phyloP scores from a whole-genome alignment of 305 asterid genomes.

The Plantago coronopus region DNA sequence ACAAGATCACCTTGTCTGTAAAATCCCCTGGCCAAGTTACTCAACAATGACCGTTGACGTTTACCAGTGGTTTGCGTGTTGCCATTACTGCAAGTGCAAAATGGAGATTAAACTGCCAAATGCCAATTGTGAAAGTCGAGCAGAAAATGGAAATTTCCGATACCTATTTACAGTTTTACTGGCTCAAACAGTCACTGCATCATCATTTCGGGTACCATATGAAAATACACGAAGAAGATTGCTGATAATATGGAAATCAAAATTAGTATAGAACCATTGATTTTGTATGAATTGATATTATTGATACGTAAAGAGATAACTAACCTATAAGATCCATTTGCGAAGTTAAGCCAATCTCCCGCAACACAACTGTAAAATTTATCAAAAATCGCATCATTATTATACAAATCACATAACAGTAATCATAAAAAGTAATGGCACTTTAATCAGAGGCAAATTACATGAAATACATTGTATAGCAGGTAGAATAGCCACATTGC shows the following conservation, averaged over 20 bases:
- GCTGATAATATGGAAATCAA: conserved; percentile 33
- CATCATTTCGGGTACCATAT: conserved; percentile 48
- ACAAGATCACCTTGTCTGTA: conserved; percentile 47
- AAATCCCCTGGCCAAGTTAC: conserved; percentile 75
- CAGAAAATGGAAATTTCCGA: background rate
- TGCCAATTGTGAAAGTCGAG: background rate
- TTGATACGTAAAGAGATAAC: conserved; percentile 16
- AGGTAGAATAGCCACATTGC: background rate
- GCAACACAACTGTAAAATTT: conserved; percentile 76
- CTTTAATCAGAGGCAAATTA: too few relatives aligned
- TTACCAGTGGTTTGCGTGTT: conserved; percentile 41
- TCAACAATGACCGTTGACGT: conserved; percentile 61
- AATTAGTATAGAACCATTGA: conserved; percentile 11
- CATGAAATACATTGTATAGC: background rate
- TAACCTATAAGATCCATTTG: conserved; percentile 83
- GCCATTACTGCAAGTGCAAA: conserved; percentile 41
- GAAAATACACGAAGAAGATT: conserved; percentile 57
- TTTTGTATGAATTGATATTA: conserved; percentile 8
- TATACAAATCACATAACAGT: conserved; percentile 55
- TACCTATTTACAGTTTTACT: conserved; percentile 48
- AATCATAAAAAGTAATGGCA: background rate
- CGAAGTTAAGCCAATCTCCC: conserved; percentile 62
- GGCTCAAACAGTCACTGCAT: conserved; percentile 58
- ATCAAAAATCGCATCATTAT: conserved; percentile 75
- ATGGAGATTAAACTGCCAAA: background rate